Conservation (phyloP, 345 rosid genomes). For the Bruguiera parviflora region DNA sequence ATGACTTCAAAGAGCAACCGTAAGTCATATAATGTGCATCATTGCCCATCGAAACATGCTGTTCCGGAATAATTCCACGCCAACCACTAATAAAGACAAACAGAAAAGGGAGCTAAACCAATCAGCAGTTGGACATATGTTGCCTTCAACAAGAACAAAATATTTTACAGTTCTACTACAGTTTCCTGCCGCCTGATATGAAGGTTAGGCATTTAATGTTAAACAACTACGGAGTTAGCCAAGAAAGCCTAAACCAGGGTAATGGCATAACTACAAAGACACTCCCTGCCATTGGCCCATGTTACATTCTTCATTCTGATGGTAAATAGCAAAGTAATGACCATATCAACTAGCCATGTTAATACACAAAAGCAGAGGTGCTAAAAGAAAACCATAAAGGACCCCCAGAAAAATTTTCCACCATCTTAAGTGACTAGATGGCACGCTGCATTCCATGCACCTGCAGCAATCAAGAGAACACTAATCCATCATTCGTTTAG, state of each 20-base stretch:
- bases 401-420: slow-evolving; percentile 22
- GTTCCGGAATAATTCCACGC: no score
- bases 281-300: slow-evolving; percentile 37
- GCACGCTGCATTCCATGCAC: slow-evolving; percentile 30
- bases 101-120: no score
- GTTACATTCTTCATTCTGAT: slow-evolving; percentile 39
- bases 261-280: slow-evolving; percentile 45
- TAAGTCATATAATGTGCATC: no score
- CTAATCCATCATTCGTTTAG: slow-evolving; percentile 4
- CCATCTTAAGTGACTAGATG: slow-evolving; percentile 30
- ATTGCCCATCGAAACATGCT: no score
- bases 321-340: slow-evolving; percentile 34
- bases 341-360: slow-evolving; percentile 38
- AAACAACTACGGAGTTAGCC: slow-evolving; percentile 23
- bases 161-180: slow-evolving; percentile 31
- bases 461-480: slow-evolving; percentile 32
- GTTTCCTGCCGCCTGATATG: slow-evolving; percentile 23
- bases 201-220: slow-evolving; percentile 34
- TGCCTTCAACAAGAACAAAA: neutral
- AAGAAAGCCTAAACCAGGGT: slow-evolving; percentile 36
- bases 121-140: neutral
- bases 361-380: slow-evolving; percentile 33
- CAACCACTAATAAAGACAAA: no score
- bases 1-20: no score
- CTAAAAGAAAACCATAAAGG: slow-evolving; percentile 25